phyloP scores from a whole-genome alignment of 208 protist genomes.

The Naegleria fowleri region DNA sequence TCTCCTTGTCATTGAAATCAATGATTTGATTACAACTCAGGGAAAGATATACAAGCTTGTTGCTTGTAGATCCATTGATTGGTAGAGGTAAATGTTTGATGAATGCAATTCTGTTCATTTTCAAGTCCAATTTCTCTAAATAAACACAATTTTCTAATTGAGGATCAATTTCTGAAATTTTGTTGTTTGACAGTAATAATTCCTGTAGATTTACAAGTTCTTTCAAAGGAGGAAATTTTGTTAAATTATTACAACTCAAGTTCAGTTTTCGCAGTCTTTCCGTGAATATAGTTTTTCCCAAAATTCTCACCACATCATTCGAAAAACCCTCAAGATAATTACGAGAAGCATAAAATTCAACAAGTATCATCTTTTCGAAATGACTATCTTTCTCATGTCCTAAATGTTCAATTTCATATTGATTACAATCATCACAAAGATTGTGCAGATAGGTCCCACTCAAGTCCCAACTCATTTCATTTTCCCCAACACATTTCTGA shows the following conservation, averaged over 20 bases:
- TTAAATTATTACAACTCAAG: not conserved
- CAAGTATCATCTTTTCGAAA: not conserved
- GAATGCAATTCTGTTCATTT: not conserved
- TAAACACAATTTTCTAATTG: not conserved
- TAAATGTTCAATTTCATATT: no score
- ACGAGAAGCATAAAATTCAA: not conserved
- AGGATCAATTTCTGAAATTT: not conserved
- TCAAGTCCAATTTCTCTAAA: not conserved
- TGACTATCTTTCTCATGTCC: not conserved
- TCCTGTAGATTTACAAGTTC: not conserved
- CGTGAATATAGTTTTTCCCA: not conserved
- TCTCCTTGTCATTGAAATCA: not conserved
- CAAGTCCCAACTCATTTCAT: no score
- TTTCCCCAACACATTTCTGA: no score
- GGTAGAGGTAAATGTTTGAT: not conserved
- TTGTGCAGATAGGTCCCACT: no score
- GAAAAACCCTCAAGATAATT: not conserved
- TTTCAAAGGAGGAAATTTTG: not conserved
- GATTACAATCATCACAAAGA: no score
- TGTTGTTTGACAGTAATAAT: not conserved
- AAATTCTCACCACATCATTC: not conserved
- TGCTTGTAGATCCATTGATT: not conserved
- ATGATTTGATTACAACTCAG: not conserved
- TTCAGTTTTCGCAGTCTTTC: not conserved
- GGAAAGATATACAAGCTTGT: not conserved